These are phyloP conservation scores for Kazachstania sp. DNA, from an alignment of 1,139 yeast genomes.

Conservation along the genomic window DNA sequence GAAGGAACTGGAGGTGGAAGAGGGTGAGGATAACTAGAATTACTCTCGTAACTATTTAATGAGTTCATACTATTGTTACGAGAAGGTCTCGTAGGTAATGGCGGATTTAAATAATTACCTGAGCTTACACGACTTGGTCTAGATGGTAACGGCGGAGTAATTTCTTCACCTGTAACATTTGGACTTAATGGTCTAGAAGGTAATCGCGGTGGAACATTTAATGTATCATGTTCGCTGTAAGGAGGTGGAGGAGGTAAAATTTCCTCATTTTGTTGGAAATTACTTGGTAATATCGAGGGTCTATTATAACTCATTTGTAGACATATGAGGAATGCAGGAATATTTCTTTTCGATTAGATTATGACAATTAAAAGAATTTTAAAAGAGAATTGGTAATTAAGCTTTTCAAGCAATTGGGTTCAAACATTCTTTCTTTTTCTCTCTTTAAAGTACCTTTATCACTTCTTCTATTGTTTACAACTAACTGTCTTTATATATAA, in stretches of 20 bases:
- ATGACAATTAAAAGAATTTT: no score
- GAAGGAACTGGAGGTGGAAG: not conserved
- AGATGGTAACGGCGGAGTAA: not conserved
- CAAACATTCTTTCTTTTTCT: no score
- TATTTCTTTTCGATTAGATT: no score
- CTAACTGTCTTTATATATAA: no score
- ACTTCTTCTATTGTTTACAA: no score
- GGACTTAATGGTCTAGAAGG: constrained; percentile 3
- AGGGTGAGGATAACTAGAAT: not conserved
- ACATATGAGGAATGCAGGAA: no score
- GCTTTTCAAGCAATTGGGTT: no score
- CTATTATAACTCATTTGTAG: constrained; percentile 19
- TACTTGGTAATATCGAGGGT: constrained; percentile 24
- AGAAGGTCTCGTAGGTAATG: not conserved
- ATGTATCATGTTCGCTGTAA: constrained; percentile 2
- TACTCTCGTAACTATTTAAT: not conserved
- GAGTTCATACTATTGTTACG: not conserved
- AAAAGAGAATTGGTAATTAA: no score
- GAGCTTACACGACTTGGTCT: not conserved
- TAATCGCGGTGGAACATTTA: not conserved
- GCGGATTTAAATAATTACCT: not conserved
- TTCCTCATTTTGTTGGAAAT: not conserved
- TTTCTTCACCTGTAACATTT: not conserved
- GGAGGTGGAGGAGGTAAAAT: constrained; percentile 3
- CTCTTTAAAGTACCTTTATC: no score